A percentile compares a stretch with the other conserved stretches of the same genome.
phyloP scores from a whole-genome alignment of 164 flowering plant genomes.

The Piper betle region DNA sequence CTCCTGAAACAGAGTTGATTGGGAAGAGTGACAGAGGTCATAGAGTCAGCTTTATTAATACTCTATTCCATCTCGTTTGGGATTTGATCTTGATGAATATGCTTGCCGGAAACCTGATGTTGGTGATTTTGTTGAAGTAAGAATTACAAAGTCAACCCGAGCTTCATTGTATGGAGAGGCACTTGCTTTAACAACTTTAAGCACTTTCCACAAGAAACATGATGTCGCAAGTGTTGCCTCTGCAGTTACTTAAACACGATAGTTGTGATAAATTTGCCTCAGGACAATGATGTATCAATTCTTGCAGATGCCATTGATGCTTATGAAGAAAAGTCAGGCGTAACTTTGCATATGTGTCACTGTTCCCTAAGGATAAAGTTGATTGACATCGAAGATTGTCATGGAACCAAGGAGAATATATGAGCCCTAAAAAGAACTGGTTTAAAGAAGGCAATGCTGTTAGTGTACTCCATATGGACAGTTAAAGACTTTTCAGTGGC shows the following conservation, averaged over 20 bases:
- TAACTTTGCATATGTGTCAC: background rate
- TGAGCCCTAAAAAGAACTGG: background rate
- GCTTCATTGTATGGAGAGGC: conserved; percentile 90
- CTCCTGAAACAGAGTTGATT: conserved; percentile 85
- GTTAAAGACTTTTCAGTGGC: too few relatives aligned
- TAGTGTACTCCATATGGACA: background rate
- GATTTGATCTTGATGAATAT: conserved; percentile 8
- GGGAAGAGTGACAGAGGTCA: conserved; percentile 91
- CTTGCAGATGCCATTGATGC: background rate
- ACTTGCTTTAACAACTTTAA: too few relatives aligned
- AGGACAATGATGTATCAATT: background rate
- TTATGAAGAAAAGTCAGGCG: background rate
- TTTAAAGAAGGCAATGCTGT: background rate
- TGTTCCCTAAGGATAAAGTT: background rate
- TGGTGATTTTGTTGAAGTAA: conserved; percentile 90
- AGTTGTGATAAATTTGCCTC: background rate
- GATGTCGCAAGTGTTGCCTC: conserved; percentile 4
- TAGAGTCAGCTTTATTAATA: conserved; percentile 41
- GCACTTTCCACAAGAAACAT: too few relatives aligned
- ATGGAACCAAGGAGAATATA: background rate
- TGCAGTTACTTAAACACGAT: background rate
- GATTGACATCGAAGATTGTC: background rate
- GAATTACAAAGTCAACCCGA: conserved; percentile 55
- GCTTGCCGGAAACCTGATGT: conserved; percentile 33
- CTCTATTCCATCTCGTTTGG: conserved; percentile 26